Evolutionary conservation across 228 moss, liverwort and hornwort species (phyloP), one percentile per base, ranked within the genome.

Genomic region (Sphagnum magellanicum): DNA sequence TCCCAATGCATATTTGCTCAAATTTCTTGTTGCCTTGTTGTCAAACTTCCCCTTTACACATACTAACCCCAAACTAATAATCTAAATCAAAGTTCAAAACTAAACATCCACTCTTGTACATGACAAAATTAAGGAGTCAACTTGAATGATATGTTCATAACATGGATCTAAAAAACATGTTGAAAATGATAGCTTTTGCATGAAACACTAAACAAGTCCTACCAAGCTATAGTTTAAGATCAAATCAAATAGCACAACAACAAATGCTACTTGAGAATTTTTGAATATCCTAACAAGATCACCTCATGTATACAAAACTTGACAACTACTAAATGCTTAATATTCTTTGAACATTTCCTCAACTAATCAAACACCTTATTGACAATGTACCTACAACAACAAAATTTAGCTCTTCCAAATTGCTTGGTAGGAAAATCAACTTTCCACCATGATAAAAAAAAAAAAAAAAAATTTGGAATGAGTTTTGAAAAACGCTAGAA

Each of bases 1-100:
- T 32, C 32, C 3, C 32, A 32, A 32, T 32, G 32, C 32, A 59
- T 81, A 84, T 75, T 78, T 76, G 49, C 78, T 85, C 64, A 97
- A 78, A 68, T 91, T 81, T 67, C 69, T 81, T 4, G 73, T 90
- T 5, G 90, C 88, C 60, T 82, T 72, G 53, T 73, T 81, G 52
- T 90, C 74, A 70, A 90, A 91, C 61, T 82, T 82, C 50, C 64
- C 53, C 32, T 77, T 93, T 92, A 82, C 70, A 78, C 12, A 53
- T 17, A 67, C 32, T 61, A 59, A 59, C 8, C 16, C 47, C 9
- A 16, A 16, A 8, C 32, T 32, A 32, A 32, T 2, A 32, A n/a
- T 8, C 16, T 1, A 16, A 4, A 8, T n/a, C 3, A 7, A 63
- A 48, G 3, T 3, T 16, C 47, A 16, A 8, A 16, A 9, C 10